Conservation (phyloP, 148 eudicot genomes). For the Heliamphora exappendiculata region DNA sequence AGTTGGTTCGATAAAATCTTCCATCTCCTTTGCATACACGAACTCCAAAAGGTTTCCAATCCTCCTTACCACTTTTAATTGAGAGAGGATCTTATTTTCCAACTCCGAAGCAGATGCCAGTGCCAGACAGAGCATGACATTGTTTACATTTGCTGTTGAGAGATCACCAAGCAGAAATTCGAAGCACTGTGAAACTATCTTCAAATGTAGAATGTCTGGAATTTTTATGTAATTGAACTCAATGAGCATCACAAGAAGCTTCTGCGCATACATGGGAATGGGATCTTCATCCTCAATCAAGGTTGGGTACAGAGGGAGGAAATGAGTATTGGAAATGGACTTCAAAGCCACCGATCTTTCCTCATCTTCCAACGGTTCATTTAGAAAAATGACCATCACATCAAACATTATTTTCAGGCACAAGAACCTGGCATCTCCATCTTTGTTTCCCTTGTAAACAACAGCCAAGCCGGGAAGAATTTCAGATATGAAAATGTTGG, state of each 20-base stretch:
- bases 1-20: slow-evolving; percentile 80
- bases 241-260: slow-evolving; percentile 86
- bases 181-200: slow-evolving; percentile 76
- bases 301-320: slow-evolving; percentile 81
- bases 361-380: slow-evolving; percentile 42
- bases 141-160: slow-evolving; percentile 68
- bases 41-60: slow-evolving; percentile 77
- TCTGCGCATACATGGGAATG: slow-evolving; percentile 88
- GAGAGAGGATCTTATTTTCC: slow-evolving; percentile 71
- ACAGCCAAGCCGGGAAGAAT: slow-evolving; percentile 80
- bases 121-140: slow-evolving; percentile 79
- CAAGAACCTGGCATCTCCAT: slow-evolving; percentile 87
- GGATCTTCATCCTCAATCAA: slow-evolving; percentile 94
- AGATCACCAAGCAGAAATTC: slow-evolving; percentile 86
- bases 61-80: slow-evolving; percentile 71
- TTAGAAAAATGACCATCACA: slow-evolving; percentile 61
- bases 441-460: slow-evolving; percentile 87
- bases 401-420: slow-evolving; percentile 91
- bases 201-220: slow-evolving; percentile 62
- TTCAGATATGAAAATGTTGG: slow-evolving; percentile 44
- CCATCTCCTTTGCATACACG: slow-evolving; percentile 75
- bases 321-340: slow-evolving; percentile 51
- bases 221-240: slow-evolving; percentile 70
- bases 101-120: slow-evolving; percentile 84
- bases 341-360: slow-evolving; percentile 46